Evolutionary conservation across 441 rosid species (phyloP).

Genomic region (Eugenia klotzschiana): DNA sequence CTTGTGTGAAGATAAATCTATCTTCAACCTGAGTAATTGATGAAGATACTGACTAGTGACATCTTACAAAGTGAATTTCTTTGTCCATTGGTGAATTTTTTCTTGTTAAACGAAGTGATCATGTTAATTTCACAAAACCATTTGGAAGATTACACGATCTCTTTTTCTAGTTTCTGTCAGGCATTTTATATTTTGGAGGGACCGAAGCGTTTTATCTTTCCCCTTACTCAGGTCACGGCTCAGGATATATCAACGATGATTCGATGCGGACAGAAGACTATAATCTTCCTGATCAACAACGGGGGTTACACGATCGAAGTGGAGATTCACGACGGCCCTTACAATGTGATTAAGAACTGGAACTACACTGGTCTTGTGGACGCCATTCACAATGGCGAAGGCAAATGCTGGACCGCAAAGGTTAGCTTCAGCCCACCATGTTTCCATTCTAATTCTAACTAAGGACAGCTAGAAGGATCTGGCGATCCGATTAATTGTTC

Average conservation of each 20-base stretch:
- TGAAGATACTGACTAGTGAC: background rate
- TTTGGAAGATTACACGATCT: background rate
- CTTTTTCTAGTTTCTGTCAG: background rate
- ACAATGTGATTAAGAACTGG: constrained; percentile 12
- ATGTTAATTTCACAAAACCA: background rate
- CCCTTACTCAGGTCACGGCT: constrained; percentile 3
- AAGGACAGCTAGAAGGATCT: background rate
- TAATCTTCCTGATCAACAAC: constrained; percentile 9
- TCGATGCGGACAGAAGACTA: background rate
- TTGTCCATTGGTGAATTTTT: background rate
- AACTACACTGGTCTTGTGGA: constrained; percentile 2
- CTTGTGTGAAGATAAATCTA: background rate
- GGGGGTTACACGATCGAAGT: constrained; percentile 10
- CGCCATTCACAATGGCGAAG: constrained; percentile 10
- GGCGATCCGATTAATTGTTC: background rate
- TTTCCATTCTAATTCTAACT: background rate
- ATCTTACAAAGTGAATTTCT: background rate
- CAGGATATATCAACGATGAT: constrained; percentile 10
- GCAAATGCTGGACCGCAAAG: constrained; percentile 8
- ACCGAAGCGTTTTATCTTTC: background rate
- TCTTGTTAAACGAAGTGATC: background rate
- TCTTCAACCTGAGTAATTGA: background rate
- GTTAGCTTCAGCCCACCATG: background rate
- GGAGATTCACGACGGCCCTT: constrained; percentile 8
- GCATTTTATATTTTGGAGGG: background rate